These are phyloP conservation scores for Chlamydomonas sp. DNA, from an alignment of 139 green algal species.

Conservation along the genomic window DNA sequence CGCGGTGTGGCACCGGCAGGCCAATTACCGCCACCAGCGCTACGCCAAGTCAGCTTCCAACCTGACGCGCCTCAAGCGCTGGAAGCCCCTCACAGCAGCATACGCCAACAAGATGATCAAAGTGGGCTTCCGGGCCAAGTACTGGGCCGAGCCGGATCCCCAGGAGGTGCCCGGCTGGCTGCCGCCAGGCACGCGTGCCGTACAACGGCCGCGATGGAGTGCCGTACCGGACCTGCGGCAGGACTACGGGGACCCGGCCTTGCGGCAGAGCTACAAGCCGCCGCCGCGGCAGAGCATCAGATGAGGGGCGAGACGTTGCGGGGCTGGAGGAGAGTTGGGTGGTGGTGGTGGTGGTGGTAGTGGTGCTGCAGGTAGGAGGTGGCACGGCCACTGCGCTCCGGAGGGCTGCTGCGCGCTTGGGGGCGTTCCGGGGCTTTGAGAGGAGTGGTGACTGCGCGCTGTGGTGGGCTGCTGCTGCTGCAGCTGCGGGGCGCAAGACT, in stretches of 20 bases:
- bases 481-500: no score
- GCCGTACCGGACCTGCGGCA: slow-evolving; percentile 3
- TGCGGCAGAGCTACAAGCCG: slow-evolving; percentile 33
- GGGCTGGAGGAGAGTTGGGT: not conserved
- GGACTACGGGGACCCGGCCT: slow-evolving; percentile 12
- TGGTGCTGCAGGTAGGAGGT: not conserved
- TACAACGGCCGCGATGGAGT: not conserved
- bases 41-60: not conserved
- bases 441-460: no score
- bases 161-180: slow-evolving; percentile 27
- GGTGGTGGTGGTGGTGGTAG: not conserved
- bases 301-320: not conserved
- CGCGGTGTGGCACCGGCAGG: slow-evolving; percentile 44
- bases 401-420: no score
- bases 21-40: slow-evolving; percentile 35
- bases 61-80: slow-evolving; percentile 31
- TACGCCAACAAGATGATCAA: slow-evolving; percentile 24
- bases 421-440: no score
- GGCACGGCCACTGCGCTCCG: no score
- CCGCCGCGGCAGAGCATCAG: not conserved
- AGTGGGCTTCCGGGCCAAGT: slow-evolving; percentile 29
- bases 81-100: slow-evolving; percentile 28
- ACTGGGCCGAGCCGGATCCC: slow-evolving; percentile 33
- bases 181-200: not conserved
- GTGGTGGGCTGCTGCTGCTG: no score